Percentiles rank a stretch among this genome's conserved stretches.
Evolutionary conservation across 1,284 basidiomycete genomes (phyloP).

Genomic region (Cutaneotrichosporon arboriforme): DNA sequence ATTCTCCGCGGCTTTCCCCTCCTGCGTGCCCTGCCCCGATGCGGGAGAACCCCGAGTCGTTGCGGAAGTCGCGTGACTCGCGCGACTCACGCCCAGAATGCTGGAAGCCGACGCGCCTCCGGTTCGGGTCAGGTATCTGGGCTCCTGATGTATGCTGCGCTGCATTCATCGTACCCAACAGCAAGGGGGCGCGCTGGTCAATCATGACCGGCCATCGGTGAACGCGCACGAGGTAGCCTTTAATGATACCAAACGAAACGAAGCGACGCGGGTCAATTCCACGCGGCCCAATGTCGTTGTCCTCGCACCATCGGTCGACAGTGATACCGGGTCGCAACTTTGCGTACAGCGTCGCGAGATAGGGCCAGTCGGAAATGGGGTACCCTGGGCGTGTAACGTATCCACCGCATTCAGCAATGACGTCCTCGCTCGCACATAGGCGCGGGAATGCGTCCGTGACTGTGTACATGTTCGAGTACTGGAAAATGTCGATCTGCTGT

Average conservation of each 20-base stretch:
- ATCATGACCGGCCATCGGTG: constrained; percentile 77
- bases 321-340: constrained; percentile 78
- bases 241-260: constrained; percentile 98
- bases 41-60: constrained; percentile 12
- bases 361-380: constrained; percentile 66
- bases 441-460: constrained; percentile 76
- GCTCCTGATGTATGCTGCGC: constrained; percentile 4
- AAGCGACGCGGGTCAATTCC: constrained; percentile 90
- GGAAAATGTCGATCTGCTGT: constrained; percentile 79
- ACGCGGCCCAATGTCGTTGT: constrained; percentile 61
- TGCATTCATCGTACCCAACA: constrained; percentile 16
- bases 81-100: background rate
- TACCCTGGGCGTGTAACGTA: constrained; percentile 69
- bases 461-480: constrained; percentile 97
- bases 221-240: constrained; percentile 88
- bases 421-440: constrained; percentile 73
- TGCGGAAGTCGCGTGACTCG: background rate
- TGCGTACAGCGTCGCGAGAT: constrained; percentile 77
- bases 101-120: constrained; percentile 9
- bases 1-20: constrained; percentile 17
- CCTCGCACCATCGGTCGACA: constrained; percentile 83
- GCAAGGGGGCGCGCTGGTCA: constrained; percentile 19
- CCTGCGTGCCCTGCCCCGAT: background rate
- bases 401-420: constrained; percentile 78
- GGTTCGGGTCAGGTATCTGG: background rate